Base-by-base conservation (phyloP, 768 basidiomycete species). In the Collybiopsis luxurians region DNA sequence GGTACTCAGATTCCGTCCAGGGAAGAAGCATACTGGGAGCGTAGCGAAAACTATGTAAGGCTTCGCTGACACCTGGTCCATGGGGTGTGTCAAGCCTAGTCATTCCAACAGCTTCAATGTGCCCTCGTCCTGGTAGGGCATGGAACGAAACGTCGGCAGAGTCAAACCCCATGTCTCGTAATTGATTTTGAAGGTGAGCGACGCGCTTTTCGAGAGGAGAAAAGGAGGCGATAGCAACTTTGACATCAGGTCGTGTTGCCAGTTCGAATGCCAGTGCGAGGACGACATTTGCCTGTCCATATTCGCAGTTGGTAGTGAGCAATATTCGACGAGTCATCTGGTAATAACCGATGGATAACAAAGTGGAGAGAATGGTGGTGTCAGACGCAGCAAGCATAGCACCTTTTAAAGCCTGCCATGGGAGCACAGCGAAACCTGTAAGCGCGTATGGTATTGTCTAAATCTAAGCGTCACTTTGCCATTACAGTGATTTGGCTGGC, bases 231-330 rank as follows among this genome's bases (percentile, higher is more conserved):
- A 58, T 52, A 21, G 48, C 47, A 13, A 58, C 50, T 38, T 31
- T n/a, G 10, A 52, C 48, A 30, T 53, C 42, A n/a, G 38, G 38
- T 24, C 48, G 40, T 23, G 27, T 42, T 27, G 50, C 36, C 11
- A 58, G 50, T 39, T 58, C 56, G 31, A 53, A 52, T 24, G 56
- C 56, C 7, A 52, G 31, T 43, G 56, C 56, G 27, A 58, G 56
- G 17, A 52, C 44, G 21, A 58, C 49, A 45, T 58, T 58, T 5
- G 56, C 56, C 13, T 58, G 56, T 28, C 56, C 56, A 11, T 52
- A 58, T 36, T 58, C 56, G 38, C 56, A 43, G 28, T 52, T 52
- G 17, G 56, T 58, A 23, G 40, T 31, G 11, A 58, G 56, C 27
- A 58, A 28, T 21, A 58, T 45, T 26, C 36, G 50, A 15, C 36